A percentile compares a stretch with the other conserved stretches of the same genome.
Evolutionary conservation across 768 basidiomycete genomes (phyloP).

Genomic region (Imleria badia): DNA sequence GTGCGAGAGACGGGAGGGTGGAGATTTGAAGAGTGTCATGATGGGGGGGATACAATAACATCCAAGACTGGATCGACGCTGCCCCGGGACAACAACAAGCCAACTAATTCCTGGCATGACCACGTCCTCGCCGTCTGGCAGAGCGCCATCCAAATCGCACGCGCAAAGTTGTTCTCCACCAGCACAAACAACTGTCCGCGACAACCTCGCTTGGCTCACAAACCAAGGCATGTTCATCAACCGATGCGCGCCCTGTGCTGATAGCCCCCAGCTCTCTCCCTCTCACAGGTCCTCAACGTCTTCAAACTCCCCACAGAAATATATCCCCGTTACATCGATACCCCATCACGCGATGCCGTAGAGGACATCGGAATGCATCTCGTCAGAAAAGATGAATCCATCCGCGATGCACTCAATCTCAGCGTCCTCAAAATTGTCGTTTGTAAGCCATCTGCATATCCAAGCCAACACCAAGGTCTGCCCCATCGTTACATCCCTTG

Average conservation of each 20-base stretch:
- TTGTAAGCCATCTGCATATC: no score
- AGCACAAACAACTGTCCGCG: conserved; percentile 54
- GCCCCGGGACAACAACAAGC: conserved; percentile 18
- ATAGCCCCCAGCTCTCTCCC: conserved; percentile 49
- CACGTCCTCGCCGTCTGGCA: conserved; percentile 56
- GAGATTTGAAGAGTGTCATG: conserved; percentile 5
- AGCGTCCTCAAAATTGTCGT: no score
- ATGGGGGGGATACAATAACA: no score
- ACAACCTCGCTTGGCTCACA: conserved; percentile 57
- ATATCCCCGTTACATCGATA: conserved; percentile 77
- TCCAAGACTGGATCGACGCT: background rate
- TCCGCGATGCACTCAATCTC: conserved; percentile 37
- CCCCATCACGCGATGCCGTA: conserved; percentile 58
- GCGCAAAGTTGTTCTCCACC: conserved; percentile 45
- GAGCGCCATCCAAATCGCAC: conserved; percentile 53
- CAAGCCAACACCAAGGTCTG: no score
- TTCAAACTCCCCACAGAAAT: conserved; percentile 73
- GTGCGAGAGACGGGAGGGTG: background rate
- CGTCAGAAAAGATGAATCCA: conserved; percentile 59
- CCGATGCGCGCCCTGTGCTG: background rate
- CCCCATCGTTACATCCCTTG: no score
- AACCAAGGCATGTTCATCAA: conserved; percentile 54
- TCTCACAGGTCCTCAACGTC: conserved; percentile 64
- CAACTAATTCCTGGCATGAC: conserved; percentile 48
- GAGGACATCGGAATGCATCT: conserved; percentile 67